Evolutionary conservation across 2,329 filamentous ascomycete genomes (phyloP).

Genomic region (Cladosporium colombiae): DNA sequence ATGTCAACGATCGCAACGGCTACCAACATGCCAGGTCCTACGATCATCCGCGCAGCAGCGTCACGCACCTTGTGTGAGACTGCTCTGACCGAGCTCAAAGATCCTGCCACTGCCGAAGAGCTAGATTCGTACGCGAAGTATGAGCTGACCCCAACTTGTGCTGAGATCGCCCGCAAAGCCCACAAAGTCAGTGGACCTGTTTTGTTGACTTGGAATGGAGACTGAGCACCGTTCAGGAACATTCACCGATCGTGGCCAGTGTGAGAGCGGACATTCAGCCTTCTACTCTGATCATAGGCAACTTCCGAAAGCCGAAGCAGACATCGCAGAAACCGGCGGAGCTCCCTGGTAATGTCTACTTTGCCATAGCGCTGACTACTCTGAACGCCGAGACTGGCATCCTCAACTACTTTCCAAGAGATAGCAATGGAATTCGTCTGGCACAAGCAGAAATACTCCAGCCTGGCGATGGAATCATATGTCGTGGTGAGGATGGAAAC

Average conservation of each 20-base stretch:
- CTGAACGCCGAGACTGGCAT: neutral
- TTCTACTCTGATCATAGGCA: neutral
- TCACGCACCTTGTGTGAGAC: slow-evolving; percentile 2
- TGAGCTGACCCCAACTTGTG: neutral
- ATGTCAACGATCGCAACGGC: neutral
- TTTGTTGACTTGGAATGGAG: neutral
- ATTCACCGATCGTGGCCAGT: neutral
- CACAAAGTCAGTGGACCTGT: neutral
- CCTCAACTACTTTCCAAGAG: neutral
- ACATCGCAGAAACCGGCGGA: neutral
- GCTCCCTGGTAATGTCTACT: neutral
- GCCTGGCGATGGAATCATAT: neutral
- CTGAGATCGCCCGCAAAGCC: neutral
- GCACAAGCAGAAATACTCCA: neutral
- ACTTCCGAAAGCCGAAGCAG: neutral
- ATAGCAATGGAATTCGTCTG: accelerated
- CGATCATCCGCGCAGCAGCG: neutral
- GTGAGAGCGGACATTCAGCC: neutral
- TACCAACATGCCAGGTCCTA: neutral
- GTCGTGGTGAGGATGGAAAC: neutral
- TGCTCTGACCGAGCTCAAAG: neutral
- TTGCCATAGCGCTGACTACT: neutral
- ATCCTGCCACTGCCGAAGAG: neutral
- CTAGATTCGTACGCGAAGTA: neutral
- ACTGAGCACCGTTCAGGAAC: neutral